Evolutionary conservation across 169 alveolate species (phyloP), one percentile per base, ranked within the genome.

Genomic region (Babesia caballi): DNA sequence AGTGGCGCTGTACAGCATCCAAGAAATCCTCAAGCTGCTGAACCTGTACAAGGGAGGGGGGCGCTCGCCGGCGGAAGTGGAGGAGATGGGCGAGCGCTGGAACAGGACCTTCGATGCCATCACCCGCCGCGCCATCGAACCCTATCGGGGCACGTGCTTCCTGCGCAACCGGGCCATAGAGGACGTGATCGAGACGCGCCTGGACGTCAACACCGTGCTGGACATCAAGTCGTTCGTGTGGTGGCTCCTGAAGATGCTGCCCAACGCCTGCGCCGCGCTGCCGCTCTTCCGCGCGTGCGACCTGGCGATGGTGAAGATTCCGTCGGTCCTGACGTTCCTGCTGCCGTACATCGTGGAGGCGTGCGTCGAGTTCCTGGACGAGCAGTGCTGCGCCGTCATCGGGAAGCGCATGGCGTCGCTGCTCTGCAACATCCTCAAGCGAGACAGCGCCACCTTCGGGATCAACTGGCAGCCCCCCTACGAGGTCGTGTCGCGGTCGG

Each of bases 171-270:
- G 66, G 23, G 40, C 61, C 1, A 71, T 71, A 9, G 82, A 71
- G 66, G 61, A 25, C 4, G 35, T 60, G 8, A 71, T 71, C 7
- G 82, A 71, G 30, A 51, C 74, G 12, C 32, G 66, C 27, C 66
- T 71, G 38, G 82, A 71, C 15, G 82, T 30, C 4, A 71, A 71
- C 56, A 71, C 82, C 28, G 82, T 71, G 19, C n/a, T 71, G 61
- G 84, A 73, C 52, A 73, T 73, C 6, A 60, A 73, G 46, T 73
- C 59, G 52, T 66, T 73, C 50, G 77, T 73, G 23, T 73, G 84
- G 84, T 73, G 84, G 84, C 54, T 73, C 21, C 69, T 73, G 59
- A 60, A 65, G 53, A 73, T 73, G 75, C 25, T 73, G 28, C 84
- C 84, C n/a, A 19, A 15, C 35, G 6, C 84, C 7, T 61, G 84